These are phyloP conservation scores for Mycena vitilis DNA, from an alignment of 768 basidiomycete species.

Conservation along the genomic window DNA sequence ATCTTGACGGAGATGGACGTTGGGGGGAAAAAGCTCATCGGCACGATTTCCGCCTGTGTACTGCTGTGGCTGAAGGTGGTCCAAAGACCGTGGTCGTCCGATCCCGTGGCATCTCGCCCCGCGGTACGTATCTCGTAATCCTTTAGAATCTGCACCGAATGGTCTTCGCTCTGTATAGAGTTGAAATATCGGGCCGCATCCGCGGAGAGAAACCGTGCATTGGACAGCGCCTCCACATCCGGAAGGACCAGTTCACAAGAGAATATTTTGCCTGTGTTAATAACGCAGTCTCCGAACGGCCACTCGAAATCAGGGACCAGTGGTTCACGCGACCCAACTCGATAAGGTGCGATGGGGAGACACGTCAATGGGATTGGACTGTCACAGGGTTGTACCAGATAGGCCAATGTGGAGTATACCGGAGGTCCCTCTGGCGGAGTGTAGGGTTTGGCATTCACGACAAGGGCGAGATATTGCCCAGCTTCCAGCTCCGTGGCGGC, in stretches of 20 bases:
- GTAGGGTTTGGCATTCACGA: background rate
- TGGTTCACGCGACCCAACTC: background rate
- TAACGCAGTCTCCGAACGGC: slow-evolving; percentile 10
- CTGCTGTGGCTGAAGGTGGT: background rate
- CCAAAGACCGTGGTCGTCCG: background rate
- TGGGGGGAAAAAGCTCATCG: background rate
- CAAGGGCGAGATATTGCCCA: background rate
- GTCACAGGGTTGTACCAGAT: background rate
- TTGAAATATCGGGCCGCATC: no score
- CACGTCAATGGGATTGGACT: background rate
- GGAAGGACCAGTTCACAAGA: background rate
- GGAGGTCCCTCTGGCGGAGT: no score
- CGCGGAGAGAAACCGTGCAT: no score
- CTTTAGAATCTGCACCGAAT: background rate
- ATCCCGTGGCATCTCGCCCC: background rate
- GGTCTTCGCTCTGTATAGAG: no score
- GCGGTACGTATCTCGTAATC: no score
- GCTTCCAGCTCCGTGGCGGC: background rate
- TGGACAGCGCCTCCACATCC: no score
- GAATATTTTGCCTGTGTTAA: background rate
- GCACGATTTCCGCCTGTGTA: background rate
- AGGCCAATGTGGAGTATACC: background rate
- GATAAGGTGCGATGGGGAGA: slow-evolving; percentile 13
- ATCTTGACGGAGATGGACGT: background rate
- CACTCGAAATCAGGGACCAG: slow-evolving; percentile 6